Evolutionary conservation across 495 filamentous ascomycete genomes (phyloP).

Genomic region (Xanthoparmelia taractica): DNA sequence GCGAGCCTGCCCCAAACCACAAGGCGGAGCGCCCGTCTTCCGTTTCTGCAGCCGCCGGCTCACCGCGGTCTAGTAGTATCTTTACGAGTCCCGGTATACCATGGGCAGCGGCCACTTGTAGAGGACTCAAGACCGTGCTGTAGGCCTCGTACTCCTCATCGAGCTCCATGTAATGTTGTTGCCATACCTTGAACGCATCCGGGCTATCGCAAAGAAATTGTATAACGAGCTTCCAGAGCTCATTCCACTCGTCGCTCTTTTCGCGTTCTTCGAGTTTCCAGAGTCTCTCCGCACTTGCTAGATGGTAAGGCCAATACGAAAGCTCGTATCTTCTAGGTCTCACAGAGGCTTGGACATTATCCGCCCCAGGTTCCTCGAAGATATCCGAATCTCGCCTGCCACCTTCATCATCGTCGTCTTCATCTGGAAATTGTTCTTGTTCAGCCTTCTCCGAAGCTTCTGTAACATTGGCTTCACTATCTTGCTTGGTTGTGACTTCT

Average conservation of each 20-base stretch:
- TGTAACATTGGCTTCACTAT: not conserved
- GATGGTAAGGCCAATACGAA: not conserved
- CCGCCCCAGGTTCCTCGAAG: not conserved
- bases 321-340: conserved; percentile 3
- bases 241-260: not conserved
- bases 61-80: conserved; percentile 2
- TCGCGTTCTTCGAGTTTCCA: not conserved
- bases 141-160: not conserved
- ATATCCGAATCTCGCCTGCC: not conserved
- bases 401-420: not conserved
- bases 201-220: conserved; percentile 3
- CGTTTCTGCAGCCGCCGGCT: not conserved
- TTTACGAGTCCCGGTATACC: not conserved
- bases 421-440: not conserved
- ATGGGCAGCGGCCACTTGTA: conserved; percentile 4
- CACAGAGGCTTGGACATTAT: not conserved
- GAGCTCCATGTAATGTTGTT: conserved; percentile 4
- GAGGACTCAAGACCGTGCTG: not conserved
- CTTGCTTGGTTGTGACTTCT: not conserved
- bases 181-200: not conserved
- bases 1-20: conserved; percentile 2
- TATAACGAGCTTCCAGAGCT: not conserved
- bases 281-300: not conserved
- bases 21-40: conserved; percentile 8
- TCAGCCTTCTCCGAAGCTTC: not conserved